These are phyloP conservation scores for Fusarium domesticum DNA, from an alignment of 2,329 filamentous ascomycete genomes.

Conservation along the genomic window DNA sequence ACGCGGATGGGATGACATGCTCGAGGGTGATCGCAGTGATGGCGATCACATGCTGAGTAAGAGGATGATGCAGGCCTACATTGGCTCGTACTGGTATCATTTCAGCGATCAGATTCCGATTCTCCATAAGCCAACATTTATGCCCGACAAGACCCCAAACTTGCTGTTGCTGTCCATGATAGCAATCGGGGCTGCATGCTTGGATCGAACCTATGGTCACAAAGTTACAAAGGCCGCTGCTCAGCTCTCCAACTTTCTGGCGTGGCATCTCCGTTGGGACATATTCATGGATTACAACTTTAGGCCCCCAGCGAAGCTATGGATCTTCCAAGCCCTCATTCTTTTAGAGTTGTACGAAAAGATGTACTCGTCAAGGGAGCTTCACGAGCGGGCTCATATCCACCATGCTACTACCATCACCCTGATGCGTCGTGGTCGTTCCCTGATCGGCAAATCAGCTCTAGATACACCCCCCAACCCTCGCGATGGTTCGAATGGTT, in stretches of 20 bases:
- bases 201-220: conserved; percentile 77
- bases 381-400: conserved; percentile 94
- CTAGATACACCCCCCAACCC: conserved; percentile 79
- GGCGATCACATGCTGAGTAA: conserved; percentile 70
- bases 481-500: conserved; percentile 56
- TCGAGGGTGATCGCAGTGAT: conserved; percentile 72
- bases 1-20: conserved; percentile 70
- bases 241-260: conserved; percentile 82
- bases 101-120: conserved; percentile 95
- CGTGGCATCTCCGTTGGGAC: conserved; percentile 92
- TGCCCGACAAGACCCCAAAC: conserved; percentile 80
- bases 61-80: conserved; percentile 94
- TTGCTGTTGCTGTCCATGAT: conserved; percentile 85
- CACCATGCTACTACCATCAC: conserved; percentile 95
- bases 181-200: conserved; percentile 83
- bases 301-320: conserved; percentile 86
- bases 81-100: conserved; percentile 89
- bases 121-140: conserved; percentile 90
- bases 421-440: conserved; percentile 89
- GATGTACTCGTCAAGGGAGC: conserved; percentile 87
- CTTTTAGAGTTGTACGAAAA: conserved; percentile 94
- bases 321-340: conserved; percentile 90
- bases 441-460: conserved; percentile 80
- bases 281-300: conserved; percentile 91
- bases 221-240: conserved; percentile 73